Percentiles rank a stretch among this genome's conserved stretches.
phyloP scores from a whole-genome alignment of 2,329 filamentous ascomycete genomes.

The Rutstroemia sydowiana region DNA sequence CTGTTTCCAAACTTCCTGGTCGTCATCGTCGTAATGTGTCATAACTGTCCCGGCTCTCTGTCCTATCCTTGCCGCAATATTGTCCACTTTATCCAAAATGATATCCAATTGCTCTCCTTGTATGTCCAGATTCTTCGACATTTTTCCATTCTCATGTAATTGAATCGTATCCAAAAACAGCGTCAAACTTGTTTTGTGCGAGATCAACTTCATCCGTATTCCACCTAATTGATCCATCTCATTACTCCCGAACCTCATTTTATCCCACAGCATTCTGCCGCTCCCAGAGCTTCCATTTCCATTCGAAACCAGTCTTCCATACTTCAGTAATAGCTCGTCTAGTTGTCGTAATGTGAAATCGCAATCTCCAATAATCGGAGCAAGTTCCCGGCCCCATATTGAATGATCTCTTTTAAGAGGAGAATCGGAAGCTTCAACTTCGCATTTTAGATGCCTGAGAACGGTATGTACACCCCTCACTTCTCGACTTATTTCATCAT shows the following conservation, averaged over 20 bases:
- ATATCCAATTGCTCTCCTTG: slow-evolving; percentile 37
- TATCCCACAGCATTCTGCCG: slow-evolving; percentile 22
- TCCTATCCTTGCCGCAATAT: slow-evolving; percentile 46
- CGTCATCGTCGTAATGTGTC: slow-evolving; percentile 34
- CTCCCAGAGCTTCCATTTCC: background rate
- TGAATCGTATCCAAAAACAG: slow-evolving; percentile 52
- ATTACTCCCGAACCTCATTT: slow-evolving; percentile 24
- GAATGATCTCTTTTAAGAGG: slow-evolving; percentile 40
- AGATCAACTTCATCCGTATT: slow-evolving; percentile 37
- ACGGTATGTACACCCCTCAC: slow-evolving; percentile 48
- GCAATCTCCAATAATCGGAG: slow-evolving; percentile 46
- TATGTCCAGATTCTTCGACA: slow-evolving; percentile 25
- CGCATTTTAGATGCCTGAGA: slow-evolving; percentile 50
- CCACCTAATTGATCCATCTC: slow-evolving; percentile 29
- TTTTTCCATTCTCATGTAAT: slow-evolving; percentile 40
- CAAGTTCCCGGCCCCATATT: slow-evolving; percentile 43
- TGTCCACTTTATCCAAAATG: slow-evolving; percentile 55
- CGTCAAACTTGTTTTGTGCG: slow-evolving; percentile 46
- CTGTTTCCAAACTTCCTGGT: slow-evolving; percentile 49
- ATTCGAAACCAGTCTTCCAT: slow-evolving; percentile 28
- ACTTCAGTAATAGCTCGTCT: slow-evolving; percentile 44
- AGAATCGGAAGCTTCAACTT: slow-evolving; percentile 50
- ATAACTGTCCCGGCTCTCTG: slow-evolving; percentile 32
- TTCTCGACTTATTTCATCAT: slow-evolving; percentile 42
- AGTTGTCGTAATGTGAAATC: slow-evolving; percentile 49